Conservation (phyloP, 1,284 basidiomycete species). For the Anthracocystis panici-leucophaei region DNA sequence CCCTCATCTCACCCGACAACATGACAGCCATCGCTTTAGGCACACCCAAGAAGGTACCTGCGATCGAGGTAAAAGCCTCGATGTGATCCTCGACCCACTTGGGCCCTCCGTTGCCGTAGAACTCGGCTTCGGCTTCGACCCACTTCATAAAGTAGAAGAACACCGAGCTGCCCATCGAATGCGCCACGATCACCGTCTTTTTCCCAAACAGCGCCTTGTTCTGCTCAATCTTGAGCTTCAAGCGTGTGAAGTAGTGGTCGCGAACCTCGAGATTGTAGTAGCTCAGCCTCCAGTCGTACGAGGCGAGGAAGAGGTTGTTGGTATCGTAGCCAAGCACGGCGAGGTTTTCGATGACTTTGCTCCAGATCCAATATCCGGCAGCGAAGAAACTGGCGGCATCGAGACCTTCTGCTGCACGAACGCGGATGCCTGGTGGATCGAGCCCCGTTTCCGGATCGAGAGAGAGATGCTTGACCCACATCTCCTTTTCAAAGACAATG, state of each 20-base stretch:
- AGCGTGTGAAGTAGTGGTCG: conserved; percentile 89
- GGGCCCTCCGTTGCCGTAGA: conserved; percentile 84
- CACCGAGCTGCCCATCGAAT: conserved; percentile 73
- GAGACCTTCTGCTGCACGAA: conserved; percentile 85
- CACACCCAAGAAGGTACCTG: conserved; percentile 83
- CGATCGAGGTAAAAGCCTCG: conserved; percentile 75
- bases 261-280: conserved; percentile 87
- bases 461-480: conserved; percentile 89
- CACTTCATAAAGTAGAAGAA: conserved; percentile 76
- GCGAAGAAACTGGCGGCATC: conserved; percentile 88
- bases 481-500: conserved; percentile 84
- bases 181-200: conserved; percentile 88
- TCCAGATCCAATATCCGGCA: conserved; percentile 91
- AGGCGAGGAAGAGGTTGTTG: conserved; percentile 66
- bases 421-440: conserved; percentile 88
- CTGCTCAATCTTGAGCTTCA: conserved; percentile 87
- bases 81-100: conserved; percentile 87
- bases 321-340: conserved; percentile 72
- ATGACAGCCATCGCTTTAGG: conserved; percentile 96
- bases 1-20: conserved; percentile 86
- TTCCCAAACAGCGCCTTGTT: conserved; percentile 80
- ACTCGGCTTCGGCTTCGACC: conserved; percentile 83
- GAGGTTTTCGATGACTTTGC: conserved; percentile 81
- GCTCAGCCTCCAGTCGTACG: conserved; percentile 76
- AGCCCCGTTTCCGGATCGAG: conserved; percentile 90